A percentile compares a stretch with the other conserved stretches of the same genome.
Evolutionary conservation across 805 yeast species (phyloP).

Genomic region (Metschnikowia lochheadii): DNA sequence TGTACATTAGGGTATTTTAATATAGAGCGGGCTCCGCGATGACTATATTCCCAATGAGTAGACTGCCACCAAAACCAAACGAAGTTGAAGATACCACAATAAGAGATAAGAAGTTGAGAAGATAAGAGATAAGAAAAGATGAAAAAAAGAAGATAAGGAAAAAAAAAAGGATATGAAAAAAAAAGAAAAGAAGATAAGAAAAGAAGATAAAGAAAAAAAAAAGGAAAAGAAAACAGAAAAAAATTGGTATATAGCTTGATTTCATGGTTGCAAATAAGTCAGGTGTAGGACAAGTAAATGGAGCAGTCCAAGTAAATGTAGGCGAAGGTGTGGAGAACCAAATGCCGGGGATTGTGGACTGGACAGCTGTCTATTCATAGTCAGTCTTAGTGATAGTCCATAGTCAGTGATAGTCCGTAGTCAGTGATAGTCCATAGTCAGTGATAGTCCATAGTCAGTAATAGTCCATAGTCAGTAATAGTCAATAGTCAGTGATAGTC

Average conservation of each 20-base stretch:
- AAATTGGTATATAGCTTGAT: not conserved
- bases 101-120: not conserved
- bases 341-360: no score
- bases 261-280: not conserved
- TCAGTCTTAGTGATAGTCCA: no score
- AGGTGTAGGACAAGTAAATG: no score
- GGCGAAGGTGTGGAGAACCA: no score
- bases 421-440: no score
- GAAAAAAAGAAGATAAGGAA: not conserved
- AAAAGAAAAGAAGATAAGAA: not conserved
- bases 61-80: not conserved
- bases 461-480: no score
- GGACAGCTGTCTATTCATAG: no score
- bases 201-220: not conserved
- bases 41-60: constrained; percentile 5
- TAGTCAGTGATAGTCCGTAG: no score
- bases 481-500: no score
- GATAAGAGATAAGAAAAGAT: not conserved
- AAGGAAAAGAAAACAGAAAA: not conserved
- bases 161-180: not conserved
- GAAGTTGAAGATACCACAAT: no score
- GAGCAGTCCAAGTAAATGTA: no score
- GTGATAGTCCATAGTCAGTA: no score
- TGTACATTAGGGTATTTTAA: constrained; percentile 16
- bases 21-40: constrained; percentile 12